Evolutionary conservation across 2,329 filamentous ascomycete species (phyloP).

Genomic region (Xylaria sp.): DNA sequence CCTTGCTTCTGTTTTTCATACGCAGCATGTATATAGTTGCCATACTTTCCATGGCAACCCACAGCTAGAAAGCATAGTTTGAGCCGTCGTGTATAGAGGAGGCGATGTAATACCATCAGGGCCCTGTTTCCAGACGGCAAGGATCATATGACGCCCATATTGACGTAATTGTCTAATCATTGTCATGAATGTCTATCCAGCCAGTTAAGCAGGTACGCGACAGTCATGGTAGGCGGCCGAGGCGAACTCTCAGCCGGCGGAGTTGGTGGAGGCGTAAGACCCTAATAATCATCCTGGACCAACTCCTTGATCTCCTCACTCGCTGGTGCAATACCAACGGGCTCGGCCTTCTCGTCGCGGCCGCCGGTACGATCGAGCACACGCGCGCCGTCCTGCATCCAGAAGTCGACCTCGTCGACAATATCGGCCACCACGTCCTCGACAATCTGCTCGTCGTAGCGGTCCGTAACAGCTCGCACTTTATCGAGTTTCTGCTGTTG

Average conservation of each 20-base stretch:
- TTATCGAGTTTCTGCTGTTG: constrained; percentile 42
- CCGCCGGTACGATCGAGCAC: constrained; percentile 58
- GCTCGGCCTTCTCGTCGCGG: constrained; percentile 57
- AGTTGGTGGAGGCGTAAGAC: neutral
- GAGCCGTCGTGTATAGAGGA: neutral
- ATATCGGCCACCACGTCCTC: constrained; percentile 95
- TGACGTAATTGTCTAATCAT: too few relatives aligned
- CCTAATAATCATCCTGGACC: constrained; percentile 68
- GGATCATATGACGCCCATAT: neutral
- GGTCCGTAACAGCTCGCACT: constrained; percentile 74
- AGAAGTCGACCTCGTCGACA: constrained; percentile 93
- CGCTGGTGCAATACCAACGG: constrained; percentile 55
- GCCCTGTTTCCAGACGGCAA: neutral
- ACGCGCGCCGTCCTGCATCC: constrained; percentile 73
- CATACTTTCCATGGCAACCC: neutral
- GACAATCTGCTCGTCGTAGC: constrained; percentile 91
- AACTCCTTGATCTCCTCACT: constrained; percentile 72
- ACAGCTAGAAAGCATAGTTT: too few relatives aligned
- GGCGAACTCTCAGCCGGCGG: too few relatives aligned
- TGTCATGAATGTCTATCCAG: too few relatives aligned
- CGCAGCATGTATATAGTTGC: neutral
- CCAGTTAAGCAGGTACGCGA: neutral
- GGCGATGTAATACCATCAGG: neutral
- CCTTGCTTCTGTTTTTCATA: neutral
- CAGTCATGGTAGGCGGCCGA: neutral